Conservation (phyloP, 495 filamentous ascomycete species). For the Lasiosphaeris hirsuta region DNA sequence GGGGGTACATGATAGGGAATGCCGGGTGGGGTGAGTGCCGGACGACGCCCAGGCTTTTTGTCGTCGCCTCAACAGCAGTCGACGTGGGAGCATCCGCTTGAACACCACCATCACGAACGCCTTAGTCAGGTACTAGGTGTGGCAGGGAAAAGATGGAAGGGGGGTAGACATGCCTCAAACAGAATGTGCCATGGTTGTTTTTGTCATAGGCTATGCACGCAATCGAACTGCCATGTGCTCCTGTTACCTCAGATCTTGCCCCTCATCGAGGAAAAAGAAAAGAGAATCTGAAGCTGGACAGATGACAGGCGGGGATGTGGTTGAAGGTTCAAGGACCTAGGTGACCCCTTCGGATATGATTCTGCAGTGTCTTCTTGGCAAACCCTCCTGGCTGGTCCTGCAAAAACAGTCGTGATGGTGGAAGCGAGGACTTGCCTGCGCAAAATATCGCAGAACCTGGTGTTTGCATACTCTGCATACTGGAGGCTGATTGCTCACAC, state of each 20-base stretch:
- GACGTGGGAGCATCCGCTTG: slow-evolving; percentile 8
- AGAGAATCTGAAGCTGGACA: background rate
- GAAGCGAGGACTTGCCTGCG: too few species aligned
- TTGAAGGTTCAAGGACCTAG: background rate
- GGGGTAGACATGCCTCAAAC: slow-evolving; percentile 13
- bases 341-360: background rate
- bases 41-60: background rate
- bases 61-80: slow-evolving; percentile 1
- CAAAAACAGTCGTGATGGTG: too few species aligned
- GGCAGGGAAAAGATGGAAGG: slow-evolving; percentile 9
- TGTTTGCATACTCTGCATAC: too few species aligned
- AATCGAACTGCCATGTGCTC: background rate
- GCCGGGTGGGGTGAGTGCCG: slow-evolving; percentile 10
- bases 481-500: too few species aligned
- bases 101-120: slow-evolving; percentile 14
- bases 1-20: background rate
- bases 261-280: slow-evolving; percentile 10
- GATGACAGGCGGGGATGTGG: background rate
- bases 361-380: background rate
- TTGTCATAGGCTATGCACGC: slow-evolving; percentile 17
- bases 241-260: background rate
- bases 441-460: too few species aligned
- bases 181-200: slow-evolving; percentile 20
- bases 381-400: background rate
- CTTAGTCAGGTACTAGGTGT: slow-evolving; percentile 18